Evolutionary conservation across 495 filamentous ascomycete genomes (phyloP), one percentile per base, ranked within the genome.

Genomic region (Talaromyces proteolyticus): DNA sequence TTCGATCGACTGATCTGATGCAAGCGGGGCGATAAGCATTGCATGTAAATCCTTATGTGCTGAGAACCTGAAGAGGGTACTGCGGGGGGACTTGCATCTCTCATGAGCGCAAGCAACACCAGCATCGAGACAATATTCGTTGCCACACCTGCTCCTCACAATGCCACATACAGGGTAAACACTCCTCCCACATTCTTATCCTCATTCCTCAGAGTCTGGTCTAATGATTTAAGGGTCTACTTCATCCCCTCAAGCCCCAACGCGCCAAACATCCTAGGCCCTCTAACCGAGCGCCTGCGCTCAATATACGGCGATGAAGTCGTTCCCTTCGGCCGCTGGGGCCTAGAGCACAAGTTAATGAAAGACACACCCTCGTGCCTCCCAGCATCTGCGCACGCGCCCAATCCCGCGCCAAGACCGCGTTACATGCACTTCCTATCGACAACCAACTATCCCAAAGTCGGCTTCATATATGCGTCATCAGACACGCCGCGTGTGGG

Each of bases 361-460:
- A 64, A 66, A 25, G 72, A 76, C 44, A 76, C 72, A 3, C 70
- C 67, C 6, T 71, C 70, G 10, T 67, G 70, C 17, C 57, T 76
- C 4, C 64, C 72, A 0, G 49, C 58, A 6, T 60, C 64, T 7
- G 46, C 61, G 22, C 44, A 52, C 20, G 25, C 50, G n/a, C 61
- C 58, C 22, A 63, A 66, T 37, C 54, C 54, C 19, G 53, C 64
- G 26, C 22, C 52, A 14, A 60, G 56, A 14, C 62, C 69, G 3
- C 61, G 68, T 18, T 76, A 69, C 47, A 65, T 74, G 63, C 72
- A 76, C 51, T 70, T 76, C 44, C 67, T 76, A 37, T 69, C 64
- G 6, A 53, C 74, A 36, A 60, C 58, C 18, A 63, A 72, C 48
- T 65, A 70, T 55, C 59, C 67, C 6, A 63, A 59, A 23, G 67